phyloP scores from a whole-genome alignment of 257 asterid species.

The Haberlea rhodopensis region DNA sequence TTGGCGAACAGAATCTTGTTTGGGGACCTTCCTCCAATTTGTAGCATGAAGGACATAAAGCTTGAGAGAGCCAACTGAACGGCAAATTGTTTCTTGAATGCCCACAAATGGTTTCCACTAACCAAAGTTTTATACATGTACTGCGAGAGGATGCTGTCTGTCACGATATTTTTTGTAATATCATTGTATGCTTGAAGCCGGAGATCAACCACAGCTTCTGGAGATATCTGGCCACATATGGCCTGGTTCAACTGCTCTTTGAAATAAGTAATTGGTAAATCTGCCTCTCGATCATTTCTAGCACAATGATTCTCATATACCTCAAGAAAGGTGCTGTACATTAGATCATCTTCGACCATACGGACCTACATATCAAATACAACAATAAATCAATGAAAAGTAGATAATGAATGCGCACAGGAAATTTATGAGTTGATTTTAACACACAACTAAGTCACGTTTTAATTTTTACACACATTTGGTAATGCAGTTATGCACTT shows the following conservation, averaged over 20 bases:
- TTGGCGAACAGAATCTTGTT: constrained; percentile 95
- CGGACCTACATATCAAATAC: constrained; percentile 59
- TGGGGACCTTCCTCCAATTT: constrained; percentile 97
- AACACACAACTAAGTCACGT: too few relatives aligned
- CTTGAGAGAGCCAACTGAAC: constrained; percentile 95
- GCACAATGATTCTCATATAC: constrained; percentile 99
- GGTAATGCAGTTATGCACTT: background rate
- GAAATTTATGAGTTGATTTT: background rate
- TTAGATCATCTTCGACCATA: constrained; percentile 97
- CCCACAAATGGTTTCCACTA: constrained; percentile 94
- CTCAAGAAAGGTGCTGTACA: constrained; percentile 97
- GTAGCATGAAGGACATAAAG: constrained; percentile 94
- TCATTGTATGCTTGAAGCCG: constrained; percentile 92
- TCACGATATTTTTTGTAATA: constrained; percentile 71
- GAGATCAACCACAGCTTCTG: constrained; percentile 95
- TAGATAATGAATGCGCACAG: too few relatives aligned
- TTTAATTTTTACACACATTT: background rate
- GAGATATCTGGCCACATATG: constrained; percentile 86
- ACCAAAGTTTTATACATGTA: constrained; percentile 91
- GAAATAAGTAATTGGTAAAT: constrained; percentile 78
- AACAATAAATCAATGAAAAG: background rate
- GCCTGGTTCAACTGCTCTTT: constrained; percentile 98
- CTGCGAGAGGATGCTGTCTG: constrained; percentile 94
- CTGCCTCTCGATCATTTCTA: constrained; percentile 90
- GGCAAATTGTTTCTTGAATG: constrained; percentile 94